Evolutionary conservation across 805 yeast species (phyloP).

Genomic region (Candida fluviatilis): DNA sequence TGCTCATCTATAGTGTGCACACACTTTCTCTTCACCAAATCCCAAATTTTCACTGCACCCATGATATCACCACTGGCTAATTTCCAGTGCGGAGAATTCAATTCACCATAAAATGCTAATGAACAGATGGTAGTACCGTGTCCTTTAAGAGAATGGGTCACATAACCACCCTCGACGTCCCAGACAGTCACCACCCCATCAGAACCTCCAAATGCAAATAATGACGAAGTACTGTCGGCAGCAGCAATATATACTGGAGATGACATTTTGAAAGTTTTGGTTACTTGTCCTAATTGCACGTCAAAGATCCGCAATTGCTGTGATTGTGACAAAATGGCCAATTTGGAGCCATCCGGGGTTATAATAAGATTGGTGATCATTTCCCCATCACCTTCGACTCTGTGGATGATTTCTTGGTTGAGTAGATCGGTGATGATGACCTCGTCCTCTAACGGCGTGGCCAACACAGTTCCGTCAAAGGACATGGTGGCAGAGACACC

Average conservation of each 20-base stretch:
- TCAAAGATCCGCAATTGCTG: constrained; percentile 71
- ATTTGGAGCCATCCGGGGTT: constrained; percentile 67
- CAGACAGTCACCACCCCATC: constrained; percentile 91
- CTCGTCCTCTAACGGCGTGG: constrained; percentile 78
- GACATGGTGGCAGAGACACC: constrained; percentile 73
- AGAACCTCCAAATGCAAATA: constrained; percentile 91
- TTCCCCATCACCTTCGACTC: constrained; percentile 82
- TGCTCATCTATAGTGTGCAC: constrained; percentile 67
- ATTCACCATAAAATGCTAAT: constrained; percentile 65
- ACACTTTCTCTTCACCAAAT: constrained; percentile 70
- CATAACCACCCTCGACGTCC: constrained; percentile 84
- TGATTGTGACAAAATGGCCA: constrained; percentile 79
- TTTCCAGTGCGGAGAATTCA: constrained; percentile 66
- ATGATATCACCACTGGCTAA: constrained; percentile 67
- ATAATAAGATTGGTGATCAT: constrained; percentile 68
- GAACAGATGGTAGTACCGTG: constrained; percentile 89
- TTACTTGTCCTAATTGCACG: constrained; percentile 33
- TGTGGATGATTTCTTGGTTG: constrained; percentile 54
- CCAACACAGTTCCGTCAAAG: constrained; percentile 57
- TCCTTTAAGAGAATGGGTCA: constrained; percentile 88
- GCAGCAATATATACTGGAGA: constrained; percentile 81
- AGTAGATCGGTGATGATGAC: constrained; percentile 62
- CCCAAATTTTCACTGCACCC: constrained; percentile 56
- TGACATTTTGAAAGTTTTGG: constrained; percentile 54
- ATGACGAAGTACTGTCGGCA: constrained; percentile 74